Percentiles rank a stretch among this genome's conserved stretches.
phyloP scores from a whole-genome alignment of 441 rosid genomes.

The Aquilaria agallochum region DNA sequence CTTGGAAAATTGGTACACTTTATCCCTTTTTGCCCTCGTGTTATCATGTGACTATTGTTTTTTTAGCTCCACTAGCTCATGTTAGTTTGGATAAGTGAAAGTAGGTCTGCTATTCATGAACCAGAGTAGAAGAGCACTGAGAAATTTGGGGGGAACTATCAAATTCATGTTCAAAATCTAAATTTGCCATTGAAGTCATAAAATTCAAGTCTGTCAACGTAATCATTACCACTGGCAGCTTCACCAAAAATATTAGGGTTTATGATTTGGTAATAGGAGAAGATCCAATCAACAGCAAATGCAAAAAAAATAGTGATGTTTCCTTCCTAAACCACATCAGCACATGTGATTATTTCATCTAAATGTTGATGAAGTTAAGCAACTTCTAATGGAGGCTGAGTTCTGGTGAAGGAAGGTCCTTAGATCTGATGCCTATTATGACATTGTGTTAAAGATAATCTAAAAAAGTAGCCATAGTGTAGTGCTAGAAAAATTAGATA shows the following conservation, averaged over 20 bases:
- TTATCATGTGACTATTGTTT: too few relatives aligned
- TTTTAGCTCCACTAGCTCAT: too few relatives aligned
- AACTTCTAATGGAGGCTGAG: conserved; percentile 73
- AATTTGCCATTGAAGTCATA: conserved; percentile 46
- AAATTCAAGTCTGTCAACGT: conserved; percentile 59
- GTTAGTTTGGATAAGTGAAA: too few relatives aligned
- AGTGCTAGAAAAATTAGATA: conserved; percentile 33
- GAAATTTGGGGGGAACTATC: too few relatives aligned
- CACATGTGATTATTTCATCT: conserved; percentile 53
- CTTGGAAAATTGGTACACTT: too few relatives aligned
- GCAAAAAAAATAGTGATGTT: neutral
- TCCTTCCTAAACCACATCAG: conserved; percentile 36
- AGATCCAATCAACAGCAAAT: neutral
- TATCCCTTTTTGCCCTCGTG: too few relatives aligned
- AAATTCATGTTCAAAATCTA: too few relatives aligned
- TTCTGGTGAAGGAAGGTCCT: conserved; percentile 38
- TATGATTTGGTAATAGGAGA: conserved; percentile 32
- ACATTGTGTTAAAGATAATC: conserved; percentile 76
- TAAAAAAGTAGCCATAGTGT: conserved; percentile 42
- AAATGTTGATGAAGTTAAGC: conserved; percentile 83
- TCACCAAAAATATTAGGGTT: conserved; percentile 69
- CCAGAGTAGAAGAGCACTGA: too few relatives aligned
- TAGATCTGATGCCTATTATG: conserved; percentile 86
- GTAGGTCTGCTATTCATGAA: too few relatives aligned
- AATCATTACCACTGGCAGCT: conserved; percentile 73